Evolutionary conservation across 805 yeast species (phyloP), one percentile per base, ranked within the genome.

Genomic region (Schwanniomyces vanrijiae): DNA sequence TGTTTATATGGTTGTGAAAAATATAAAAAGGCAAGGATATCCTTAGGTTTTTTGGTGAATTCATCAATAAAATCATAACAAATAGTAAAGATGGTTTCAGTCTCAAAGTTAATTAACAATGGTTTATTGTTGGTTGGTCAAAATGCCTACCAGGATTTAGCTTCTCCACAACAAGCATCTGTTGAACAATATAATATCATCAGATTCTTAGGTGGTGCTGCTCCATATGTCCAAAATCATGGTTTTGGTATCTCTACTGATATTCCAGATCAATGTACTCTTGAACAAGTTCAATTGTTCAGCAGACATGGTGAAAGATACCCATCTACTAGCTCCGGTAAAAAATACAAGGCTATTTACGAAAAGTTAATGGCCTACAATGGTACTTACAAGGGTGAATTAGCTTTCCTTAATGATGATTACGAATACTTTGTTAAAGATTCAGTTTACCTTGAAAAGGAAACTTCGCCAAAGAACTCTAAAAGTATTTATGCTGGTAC

Each of bases 251-350:
- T 83, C 34, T 65, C 77, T 13, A 60, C 73, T 18, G 78, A 68
- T 8, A 53, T 70, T 1, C 84, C 86, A n/a, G 68, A 62, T 7
- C 69, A 69, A 39, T 83, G 88, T 62, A 56, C 64, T 5, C 69
- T 83, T 46, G 80, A 80, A 54, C 92, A 86, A 62, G 88, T 86
- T 8, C 90, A 85, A 54, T 65, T 86, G 19, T 66, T 86, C 43
- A 82, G 83, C 54, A 77, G 96, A 58, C 95, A 89, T 59, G 95
- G 92, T 18, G 94, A 88, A 62, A 71, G 96, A 53, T 86, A 73
- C 58, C 73, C 76, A 6, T 61, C 72, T n/a, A 56, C 53, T 26
- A 49, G 60, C 22, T 55, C 49, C 24, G 75, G 75, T 7, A 56
- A 53, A 37, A 20, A 37, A 8, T 59, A 60, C 34, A 68, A 69